A percentile compares a stretch with the other conserved stretches of the same genome.
phyloP scores from a whole-genome alignment of 2,329 filamentous ascomycete species.

The Pseudophaeomoniella oleicola region DNA sequence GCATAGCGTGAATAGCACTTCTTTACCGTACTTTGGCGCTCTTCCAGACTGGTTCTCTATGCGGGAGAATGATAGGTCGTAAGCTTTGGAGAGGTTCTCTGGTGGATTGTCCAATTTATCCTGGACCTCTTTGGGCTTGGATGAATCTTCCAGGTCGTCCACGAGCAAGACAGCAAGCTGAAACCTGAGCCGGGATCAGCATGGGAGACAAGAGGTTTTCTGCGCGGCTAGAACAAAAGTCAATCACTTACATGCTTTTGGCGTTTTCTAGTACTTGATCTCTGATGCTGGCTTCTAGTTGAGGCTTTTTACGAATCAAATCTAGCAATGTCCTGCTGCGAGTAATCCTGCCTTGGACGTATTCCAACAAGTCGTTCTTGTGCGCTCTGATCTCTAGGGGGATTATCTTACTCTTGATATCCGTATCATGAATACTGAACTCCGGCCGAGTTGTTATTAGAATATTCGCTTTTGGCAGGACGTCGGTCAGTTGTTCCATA shows the following conservation, averaged over 20 bases:
- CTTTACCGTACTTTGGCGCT: constrained; percentile 1
- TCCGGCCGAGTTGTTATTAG: constrained; percentile 2
- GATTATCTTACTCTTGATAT: not conserved
- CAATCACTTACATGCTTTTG: not conserved
- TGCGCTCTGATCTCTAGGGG: constrained; percentile 1
- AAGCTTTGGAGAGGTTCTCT: constrained; percentile 1
- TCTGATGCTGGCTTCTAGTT: not conserved
- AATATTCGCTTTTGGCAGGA: not conserved
- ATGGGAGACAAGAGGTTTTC: not conserved
- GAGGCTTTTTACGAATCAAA: constrained; percentile 1
- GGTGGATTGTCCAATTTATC: constrained; percentile 2
- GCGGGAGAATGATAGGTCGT: not conserved
- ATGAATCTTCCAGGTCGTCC: not conserved
- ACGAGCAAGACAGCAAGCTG: not conserved
- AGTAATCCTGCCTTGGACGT: constrained; percentile 1
- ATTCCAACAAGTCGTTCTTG: constrained; percentile 1
- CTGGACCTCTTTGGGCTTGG: not conserved
- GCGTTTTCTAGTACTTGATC: not conserved
- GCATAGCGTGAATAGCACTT: constrained; percentile 1
- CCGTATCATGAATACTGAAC: not conserved
- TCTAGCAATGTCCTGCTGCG: not conserved
- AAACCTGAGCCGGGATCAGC: not conserved
- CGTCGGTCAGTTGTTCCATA: not conserved
- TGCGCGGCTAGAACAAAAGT: not conserved
- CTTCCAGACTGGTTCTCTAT: not conserved